Evolutionary conservation across 106 monocot genomes (phyloP).

Genomic region (Xerophyta viscosa): DNA sequence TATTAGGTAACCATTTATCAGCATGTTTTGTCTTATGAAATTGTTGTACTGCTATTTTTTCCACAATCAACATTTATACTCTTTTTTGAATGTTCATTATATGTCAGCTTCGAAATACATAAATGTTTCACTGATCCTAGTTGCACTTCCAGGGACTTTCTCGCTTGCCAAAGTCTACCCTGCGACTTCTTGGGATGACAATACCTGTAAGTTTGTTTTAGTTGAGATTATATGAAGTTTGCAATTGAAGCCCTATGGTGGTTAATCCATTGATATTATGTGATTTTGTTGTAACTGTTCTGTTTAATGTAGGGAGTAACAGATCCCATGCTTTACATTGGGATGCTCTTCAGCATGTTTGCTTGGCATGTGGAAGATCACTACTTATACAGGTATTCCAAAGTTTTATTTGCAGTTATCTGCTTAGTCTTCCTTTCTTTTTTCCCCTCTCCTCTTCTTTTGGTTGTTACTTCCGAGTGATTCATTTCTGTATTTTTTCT

Average conservation of each 20-base stretch:
- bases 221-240: not conserved
- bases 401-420: not conserved
- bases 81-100: no score
- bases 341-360: conserved; percentile 98
- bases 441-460: no score
- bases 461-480: no score
- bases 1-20: no score
- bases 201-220: conserved; percentile 57
- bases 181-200: conserved; percentile 48
- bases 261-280: not conserved
- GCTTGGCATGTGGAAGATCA: conserved; percentile 99
- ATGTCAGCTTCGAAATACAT: no score
- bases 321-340: conserved; percentile 97
- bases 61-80: no score
- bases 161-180: conserved; percentile 52
- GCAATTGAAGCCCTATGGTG: no score
- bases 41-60: no score
- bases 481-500: not conserved
- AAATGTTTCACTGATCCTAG: no score
- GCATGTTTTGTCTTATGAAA: no score
- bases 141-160: conserved; percentile 68
- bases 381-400: conserved; percentile 75
- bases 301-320: conserved; percentile 76
- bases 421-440: not conserved
- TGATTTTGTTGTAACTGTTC: not conserved